Evolutionary conservation across 495 filamentous ascomycete species (phyloP).

Genomic region (Elaphomyces granulatus): DNA sequence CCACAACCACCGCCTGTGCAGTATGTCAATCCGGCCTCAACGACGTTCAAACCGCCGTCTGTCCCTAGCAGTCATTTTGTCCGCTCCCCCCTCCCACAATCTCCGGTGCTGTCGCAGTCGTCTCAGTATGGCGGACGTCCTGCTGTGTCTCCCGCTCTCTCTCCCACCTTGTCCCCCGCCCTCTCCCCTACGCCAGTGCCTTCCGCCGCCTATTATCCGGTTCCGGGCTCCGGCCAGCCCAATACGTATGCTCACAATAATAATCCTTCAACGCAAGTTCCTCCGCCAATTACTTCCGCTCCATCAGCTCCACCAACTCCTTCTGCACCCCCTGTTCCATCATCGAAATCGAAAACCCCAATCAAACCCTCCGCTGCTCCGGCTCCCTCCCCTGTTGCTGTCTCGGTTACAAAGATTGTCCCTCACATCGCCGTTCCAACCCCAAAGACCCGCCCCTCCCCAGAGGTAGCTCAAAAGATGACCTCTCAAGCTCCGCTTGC

Average conservation of each 20-base stretch:
- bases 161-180: not conserved
- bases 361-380: not conserved
- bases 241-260: not conserved
- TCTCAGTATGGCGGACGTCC: slow-evolving; percentile 19
- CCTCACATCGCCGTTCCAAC: slow-evolving; percentile 28
- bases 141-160: slow-evolving; percentile 6
- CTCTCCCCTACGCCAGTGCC: not conserved
- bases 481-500: slow-evolving; percentile 9
- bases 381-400: slow-evolving; percentile 1
- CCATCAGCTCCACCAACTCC: slow-evolving; percentile 4
- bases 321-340: slow-evolving; percentile 8
- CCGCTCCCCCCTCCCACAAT: slow-evolving; percentile 18
- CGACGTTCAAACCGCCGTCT: slow-evolving; percentile 20
- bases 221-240: not conserved
- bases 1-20: slow-evolving; percentile 11
- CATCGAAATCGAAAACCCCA: slow-evolving; percentile 2
- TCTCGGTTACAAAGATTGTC: slow-evolving; percentile 4
- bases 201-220: not conserved
- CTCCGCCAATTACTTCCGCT: slow-evolving; percentile 10
- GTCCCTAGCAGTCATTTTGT: slow-evolving; percentile 11
- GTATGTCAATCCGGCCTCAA: slow-evolving; percentile 26
- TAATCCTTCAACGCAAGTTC: slow-evolving; percentile 4
- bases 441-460: slow-evolving; percentile 8
- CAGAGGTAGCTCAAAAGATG: slow-evolving; percentile 19
- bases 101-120: not conserved